Conservation (phyloP, 352 stramenopile species). For the Pythium aquatile region DNA sequence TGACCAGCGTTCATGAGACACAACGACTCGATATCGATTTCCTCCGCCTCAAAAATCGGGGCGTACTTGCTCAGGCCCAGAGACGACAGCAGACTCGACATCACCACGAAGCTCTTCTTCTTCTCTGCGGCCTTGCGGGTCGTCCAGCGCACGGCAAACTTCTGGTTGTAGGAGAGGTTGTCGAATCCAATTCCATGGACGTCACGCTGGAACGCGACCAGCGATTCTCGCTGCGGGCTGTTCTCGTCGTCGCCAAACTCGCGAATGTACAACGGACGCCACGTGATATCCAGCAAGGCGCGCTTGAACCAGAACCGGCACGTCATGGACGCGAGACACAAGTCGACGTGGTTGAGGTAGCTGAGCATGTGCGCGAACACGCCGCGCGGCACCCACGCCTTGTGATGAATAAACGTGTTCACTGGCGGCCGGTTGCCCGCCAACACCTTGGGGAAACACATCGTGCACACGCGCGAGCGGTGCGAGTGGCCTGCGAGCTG, state of each 20-base stretch:
- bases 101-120: constrained; percentile 88
- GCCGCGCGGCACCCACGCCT: constrained; percentile 80
- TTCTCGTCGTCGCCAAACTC: constrained; percentile 84
- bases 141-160: constrained; percentile 81
- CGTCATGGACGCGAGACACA: constrained; percentile 83
- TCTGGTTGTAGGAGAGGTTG: constrained; percentile 84
- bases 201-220: constrained; percentile 86
- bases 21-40: constrained; percentile 87
- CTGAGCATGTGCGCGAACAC: constrained; percentile 88
- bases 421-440: constrained; percentile 65
- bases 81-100: constrained; percentile 76
- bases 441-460: constrained; percentile 83
- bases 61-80: constrained; percentile 84
- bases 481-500: constrained; percentile 78
- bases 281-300: constrained; percentile 81
- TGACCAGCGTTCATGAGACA: constrained; percentile 87
- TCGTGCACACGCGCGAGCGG: constrained; percentile 83
- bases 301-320: constrained; percentile 87
- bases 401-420: constrained; percentile 87
- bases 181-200: constrained; percentile 85
- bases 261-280: constrained; percentile 81
- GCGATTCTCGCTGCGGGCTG: constrained; percentile 69
- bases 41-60: constrained; percentile 83
- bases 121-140: constrained; percentile 80
- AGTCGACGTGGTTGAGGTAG: constrained; percentile 85